Evolutionary conservation across 2,329 filamentous ascomycete species (phyloP).

Genomic region (Calonectria pauciramosa): DNA sequence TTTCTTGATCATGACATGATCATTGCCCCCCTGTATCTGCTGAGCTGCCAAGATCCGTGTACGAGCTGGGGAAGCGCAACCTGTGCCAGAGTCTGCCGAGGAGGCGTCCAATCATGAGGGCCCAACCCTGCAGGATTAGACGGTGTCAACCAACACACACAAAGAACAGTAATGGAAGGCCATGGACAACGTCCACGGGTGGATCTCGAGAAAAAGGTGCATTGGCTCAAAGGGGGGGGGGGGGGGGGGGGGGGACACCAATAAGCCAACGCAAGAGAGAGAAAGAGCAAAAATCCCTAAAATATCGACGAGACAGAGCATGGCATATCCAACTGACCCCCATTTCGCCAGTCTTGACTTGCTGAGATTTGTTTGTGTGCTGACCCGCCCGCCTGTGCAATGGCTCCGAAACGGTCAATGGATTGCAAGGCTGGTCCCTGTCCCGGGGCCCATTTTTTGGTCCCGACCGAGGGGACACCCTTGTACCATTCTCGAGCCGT

Average conservation of each 20-base stretch:
- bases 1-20: neutral
- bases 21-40: neutral
- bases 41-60: conserved; percentile 22
- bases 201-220: neutral
- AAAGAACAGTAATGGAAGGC: neutral
- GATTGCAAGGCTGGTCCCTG: conserved; percentile 27
- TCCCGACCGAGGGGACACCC: conserved; percentile 30
- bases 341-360: neutral
- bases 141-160: conserved; percentile 15
- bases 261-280: neutral
- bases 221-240: too few species aligned
- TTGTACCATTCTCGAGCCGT: conserved; percentile 19
- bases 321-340: neutral
- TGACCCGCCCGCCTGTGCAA: conserved; percentile 25
- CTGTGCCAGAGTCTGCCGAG: conserved; percentile 29
- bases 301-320: neutral
- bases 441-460: conserved; percentile 22
- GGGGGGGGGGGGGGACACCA: neutral
- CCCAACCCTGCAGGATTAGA: neutral
- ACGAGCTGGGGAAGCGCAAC: conserved; percentile 25
- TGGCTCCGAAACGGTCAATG: conserved; percentile 18
- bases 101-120: conserved; percentile 39
- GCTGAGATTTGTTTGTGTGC: conserved; percentile 24
- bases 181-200: neutral
- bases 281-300: neutral